Conservation (phyloP, 257 asterid species). For the Linaria vulgaris region DNA sequence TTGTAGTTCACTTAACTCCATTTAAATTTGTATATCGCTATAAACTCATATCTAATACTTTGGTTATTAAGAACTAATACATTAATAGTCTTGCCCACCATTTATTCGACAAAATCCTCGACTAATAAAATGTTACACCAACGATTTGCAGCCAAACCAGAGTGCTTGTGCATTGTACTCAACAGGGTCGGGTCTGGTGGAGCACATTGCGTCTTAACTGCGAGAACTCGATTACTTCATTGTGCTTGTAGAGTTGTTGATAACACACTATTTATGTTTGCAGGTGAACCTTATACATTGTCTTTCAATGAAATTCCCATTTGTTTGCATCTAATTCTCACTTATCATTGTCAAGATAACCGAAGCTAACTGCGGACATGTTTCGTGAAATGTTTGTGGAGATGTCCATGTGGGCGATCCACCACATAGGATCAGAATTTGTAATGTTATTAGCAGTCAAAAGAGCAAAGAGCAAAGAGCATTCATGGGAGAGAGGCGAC, state of each 20-base stretch:
- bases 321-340: background rate
- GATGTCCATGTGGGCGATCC: constrained; percentile 72
- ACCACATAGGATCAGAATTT: constrained; percentile 63
- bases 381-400: constrained; percentile 50
- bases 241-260: constrained; percentile 51
- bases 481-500: constrained; percentile 60
- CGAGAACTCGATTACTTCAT: constrained; percentile 41
- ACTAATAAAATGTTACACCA: constrained; percentile 26
- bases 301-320: constrained; percentile 3
- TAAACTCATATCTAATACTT: too few relatives aligned
- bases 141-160: constrained; percentile 6
- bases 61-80: too few relatives aligned
- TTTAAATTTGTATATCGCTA: too few relatives aligned
- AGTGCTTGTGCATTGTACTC: constrained; percentile 37
- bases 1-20: too few relatives aligned
- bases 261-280: constrained; percentile 41
- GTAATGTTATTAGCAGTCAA: constrained; percentile 48
- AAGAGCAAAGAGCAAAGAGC: constrained; percentile 55
- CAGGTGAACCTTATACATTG: constrained; percentile 41
- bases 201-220: constrained; percentile 52
- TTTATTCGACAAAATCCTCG: constrained; percentile 31
- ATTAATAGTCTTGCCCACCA: too few relatives aligned
- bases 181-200: constrained; percentile 22
- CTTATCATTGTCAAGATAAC: too few relatives aligned
- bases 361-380: background rate